Conservation (phyloP, 108 stramenopile species). For the Fragilaria radians region DNA sequence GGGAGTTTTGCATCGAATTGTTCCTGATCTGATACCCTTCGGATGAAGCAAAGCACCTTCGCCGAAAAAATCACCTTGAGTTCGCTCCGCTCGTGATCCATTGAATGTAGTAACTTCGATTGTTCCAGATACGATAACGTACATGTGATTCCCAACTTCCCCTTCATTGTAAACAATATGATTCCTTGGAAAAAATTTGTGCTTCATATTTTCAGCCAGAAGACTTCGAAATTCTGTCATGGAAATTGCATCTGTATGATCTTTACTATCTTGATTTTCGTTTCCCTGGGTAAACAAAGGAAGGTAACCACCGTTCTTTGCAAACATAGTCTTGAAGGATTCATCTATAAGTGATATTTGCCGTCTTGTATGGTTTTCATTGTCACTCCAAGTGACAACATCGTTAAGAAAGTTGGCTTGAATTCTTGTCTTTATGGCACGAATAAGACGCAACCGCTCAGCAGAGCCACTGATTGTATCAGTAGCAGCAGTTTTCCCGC, state of each 20-base stretch:
- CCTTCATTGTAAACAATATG: conserved; percentile 69
- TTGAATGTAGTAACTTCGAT: conserved; percentile 59
- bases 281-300: neutral
- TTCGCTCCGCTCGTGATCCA: conserved; percentile 47
- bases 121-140: conserved; percentile 75
- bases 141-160: conserved; percentile 64
- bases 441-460: conserved; percentile 30
- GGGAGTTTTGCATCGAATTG: conserved; percentile 69
- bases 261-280: conserved; percentile 6
- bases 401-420: conserved; percentile 45
- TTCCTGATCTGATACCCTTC: conserved; percentile 44
- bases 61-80: conserved; percentile 68
- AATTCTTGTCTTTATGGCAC: conserved; percentile 37
- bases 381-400: conserved; percentile 42
- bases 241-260: conserved; percentile 16
- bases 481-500: conserved; percentile 69
- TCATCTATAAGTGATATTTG: conserved; percentile 44
- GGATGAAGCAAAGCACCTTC: conserved; percentile 76
- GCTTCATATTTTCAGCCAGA: conserved; percentile 72
- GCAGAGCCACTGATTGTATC: conserved; percentile 65
- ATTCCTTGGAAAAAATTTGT: conserved; percentile 67
- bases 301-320: conserved; percentile 5
- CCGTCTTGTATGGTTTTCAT: conserved; percentile 31
- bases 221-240: conserved; percentile 70
- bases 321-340: conserved; percentile 37